Percentiles rank a stretch among this genome's conserved stretches.
Evolutionary conservation across 2,329 filamentous ascomycete species (phyloP).

Genomic region (Sphaerostilbella broomeana): DNA sequence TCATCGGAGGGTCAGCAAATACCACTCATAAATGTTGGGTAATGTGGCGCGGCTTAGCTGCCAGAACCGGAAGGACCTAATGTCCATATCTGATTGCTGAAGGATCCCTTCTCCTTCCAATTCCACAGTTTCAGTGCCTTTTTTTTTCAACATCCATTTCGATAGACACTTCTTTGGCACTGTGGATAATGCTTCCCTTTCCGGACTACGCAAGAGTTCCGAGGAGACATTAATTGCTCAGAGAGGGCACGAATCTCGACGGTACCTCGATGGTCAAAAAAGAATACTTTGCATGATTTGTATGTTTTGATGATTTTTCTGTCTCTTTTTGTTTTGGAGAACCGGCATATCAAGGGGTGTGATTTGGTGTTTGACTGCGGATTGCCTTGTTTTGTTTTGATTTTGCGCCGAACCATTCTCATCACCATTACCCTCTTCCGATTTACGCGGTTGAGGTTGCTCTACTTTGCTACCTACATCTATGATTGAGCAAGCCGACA

Average conservation of each 20-base stretch:
- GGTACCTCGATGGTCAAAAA: background rate
- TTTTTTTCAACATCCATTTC: too few species aligned
- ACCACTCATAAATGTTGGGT: conserved; percentile 1
- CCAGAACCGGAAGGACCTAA: conserved; percentile 9
- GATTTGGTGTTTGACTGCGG: conserved; percentile 8
- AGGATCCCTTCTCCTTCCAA: conserved; percentile 2
- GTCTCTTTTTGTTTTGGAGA: conserved; percentile 10
- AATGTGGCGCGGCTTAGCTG: background rate
- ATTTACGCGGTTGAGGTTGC: conserved; percentile 8
- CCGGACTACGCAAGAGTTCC: background rate
- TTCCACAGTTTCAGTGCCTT: background rate
- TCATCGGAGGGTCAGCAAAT: conserved; percentile 4
- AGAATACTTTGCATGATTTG: conserved; percentile 6
- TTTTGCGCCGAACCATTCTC: background rate
- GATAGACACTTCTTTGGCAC: conserved; percentile 8
- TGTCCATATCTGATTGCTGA: background rate
- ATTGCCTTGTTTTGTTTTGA: background rate
- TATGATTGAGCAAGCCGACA: too few species aligned
- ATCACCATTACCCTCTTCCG: conserved; percentile 1
- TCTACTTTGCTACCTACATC: too few species aligned
- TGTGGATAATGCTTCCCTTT: background rate
- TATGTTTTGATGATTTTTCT: conserved; percentile 10
- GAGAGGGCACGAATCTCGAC: background rate
- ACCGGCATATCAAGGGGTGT: conserved; percentile 4
- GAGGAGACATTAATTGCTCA: background rate